Base-by-base conservation (phyloP, 2,329 filamentous ascomycete species). In the Albifimbria verrucaria region DNA sequence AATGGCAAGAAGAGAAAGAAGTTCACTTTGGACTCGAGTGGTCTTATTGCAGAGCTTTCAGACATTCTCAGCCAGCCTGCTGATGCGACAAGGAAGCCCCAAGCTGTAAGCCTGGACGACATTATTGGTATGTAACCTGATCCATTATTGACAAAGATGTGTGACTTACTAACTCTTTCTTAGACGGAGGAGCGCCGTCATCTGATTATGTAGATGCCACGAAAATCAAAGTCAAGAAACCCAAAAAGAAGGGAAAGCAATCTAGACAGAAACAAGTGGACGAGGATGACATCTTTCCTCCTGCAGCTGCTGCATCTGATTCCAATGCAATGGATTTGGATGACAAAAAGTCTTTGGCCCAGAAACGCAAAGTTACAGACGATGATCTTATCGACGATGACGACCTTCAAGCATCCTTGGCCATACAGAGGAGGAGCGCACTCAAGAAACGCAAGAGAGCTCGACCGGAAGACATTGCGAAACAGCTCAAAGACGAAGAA, bases 401-500 rank as follows among this genome's bases (percentile, higher is more conserved):
- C 42, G 92, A 97, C 64, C 78, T 99, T 4, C 93, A 97, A 72
- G 86, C 89, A 23, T 89, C 88, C 4, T 78, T 99, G 28, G 89
- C 93, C 1, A 78, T 85, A n/a, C 92, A 96, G 70, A 81, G 94
- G 61, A 83, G 87, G 59, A 86, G 85, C 48, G 92, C 90, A 0
- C 77, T 99, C 48, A 97, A 96, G 74, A 97, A 95, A 73, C 86
- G 93, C 50, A 96, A 96, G 77, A 92, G 87, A 74, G 80, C 83
- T 25, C 86, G 89, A 32, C 92, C 92, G 0, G 91, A 94, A 66
- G 94, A 97, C 59, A 79, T 99, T 56, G 92, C 90, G 18, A 85
- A 86, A 58, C 89, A 94, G 64, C 75, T 99, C 39, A 86, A 85
- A 20, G 81, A 86, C 25, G 84, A 87, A 48, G 80, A 80, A 22